Percentiles rank a stretch among this genome's conserved stretches.
These are phyloP conservation scores for Ceratocystis harringtonii DNA, from an alignment of 2,329 filamentous ascomycete species.

Conservation along the genomic window DNA sequence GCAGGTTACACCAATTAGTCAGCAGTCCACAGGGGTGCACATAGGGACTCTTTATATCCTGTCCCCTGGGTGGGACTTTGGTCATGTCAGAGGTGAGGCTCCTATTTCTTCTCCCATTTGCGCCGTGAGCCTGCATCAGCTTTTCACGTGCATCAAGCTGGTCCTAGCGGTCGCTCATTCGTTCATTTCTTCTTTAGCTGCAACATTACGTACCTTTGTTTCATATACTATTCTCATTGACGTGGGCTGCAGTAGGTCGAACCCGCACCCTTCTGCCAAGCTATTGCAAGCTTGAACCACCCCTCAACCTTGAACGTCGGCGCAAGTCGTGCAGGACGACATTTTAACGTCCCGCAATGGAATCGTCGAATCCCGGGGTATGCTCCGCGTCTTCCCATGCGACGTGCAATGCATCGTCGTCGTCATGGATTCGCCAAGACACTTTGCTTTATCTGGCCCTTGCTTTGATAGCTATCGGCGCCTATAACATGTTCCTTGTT, in stretches of 20 bases:
- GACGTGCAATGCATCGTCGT: conserved; percentile 5
- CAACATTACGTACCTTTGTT: background rate
- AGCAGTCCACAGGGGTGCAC: background rate
- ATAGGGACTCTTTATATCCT: background rate
- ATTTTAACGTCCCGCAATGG: background rate
- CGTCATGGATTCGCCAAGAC: background rate
- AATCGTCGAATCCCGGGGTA: conserved; percentile 1
- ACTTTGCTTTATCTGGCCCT: conserved; percentile 13
- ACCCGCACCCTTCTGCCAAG: background rate
- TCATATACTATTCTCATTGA: background rate
- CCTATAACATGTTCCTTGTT: conserved; percentile 21
- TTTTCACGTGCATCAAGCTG: background rate
- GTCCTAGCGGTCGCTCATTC: conserved; percentile 2
- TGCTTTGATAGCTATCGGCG: conserved; percentile 10
- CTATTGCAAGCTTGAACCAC: background rate
- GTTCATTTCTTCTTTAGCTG: background rate
- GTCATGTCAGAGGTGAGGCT: background rate
- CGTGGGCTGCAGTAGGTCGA: background rate
- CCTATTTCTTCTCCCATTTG: conserved; percentile 1
- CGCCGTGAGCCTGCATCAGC: background rate
- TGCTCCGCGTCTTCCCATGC: conserved; percentile 1
- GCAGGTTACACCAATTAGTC: background rate
- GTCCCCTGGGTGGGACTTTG: background rate
- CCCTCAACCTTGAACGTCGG: background rate
- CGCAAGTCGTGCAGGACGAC: background rate